Evolutionary conservation across 1,284 basidiomycete genomes (phyloP).

Genomic region (Hemileia vastatrix): DNA sequence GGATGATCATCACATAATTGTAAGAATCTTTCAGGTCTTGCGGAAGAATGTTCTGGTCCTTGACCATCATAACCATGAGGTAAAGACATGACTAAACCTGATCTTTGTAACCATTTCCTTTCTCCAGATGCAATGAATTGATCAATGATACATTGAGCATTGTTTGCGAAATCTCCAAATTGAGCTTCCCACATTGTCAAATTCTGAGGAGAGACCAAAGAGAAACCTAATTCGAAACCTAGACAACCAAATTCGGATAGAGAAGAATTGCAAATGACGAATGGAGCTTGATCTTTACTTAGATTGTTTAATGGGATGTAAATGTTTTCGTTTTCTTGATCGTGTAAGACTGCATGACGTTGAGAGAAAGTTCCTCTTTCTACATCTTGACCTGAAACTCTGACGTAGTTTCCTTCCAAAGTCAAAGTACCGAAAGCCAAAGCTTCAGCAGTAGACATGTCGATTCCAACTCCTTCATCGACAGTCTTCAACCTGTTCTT

Average conservation of each 20-base stretch:
- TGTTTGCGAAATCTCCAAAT: slow-evolving; percentile 97
- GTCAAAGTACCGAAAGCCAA: slow-evolving; percentile 90
- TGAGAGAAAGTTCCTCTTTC: slow-evolving; percentile 99
- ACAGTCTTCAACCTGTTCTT: slow-evolving; percentile 75
- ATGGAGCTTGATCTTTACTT: slow-evolving; percentile 64
- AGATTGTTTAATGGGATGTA: slow-evolving; percentile 71
- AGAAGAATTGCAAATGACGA: slow-evolving; percentile 93
- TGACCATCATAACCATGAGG: slow-evolving; percentile 95
- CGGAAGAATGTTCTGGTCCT: slow-evolving; percentile 96
- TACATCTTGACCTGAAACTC: slow-evolving; percentile 95
- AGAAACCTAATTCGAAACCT: slow-evolving; percentile 98
- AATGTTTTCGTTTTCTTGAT: slow-evolving; percentile 83
- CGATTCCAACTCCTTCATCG: slow-evolving; percentile 81
- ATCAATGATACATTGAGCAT: slow-evolving; percentile 95
- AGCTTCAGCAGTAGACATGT: slow-evolving; percentile 99
- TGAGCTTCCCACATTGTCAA: slow-evolving; percentile 97
- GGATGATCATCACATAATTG: slow-evolving; percentile 93
- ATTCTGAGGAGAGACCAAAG: slow-evolving; percentile 85
- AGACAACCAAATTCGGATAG: slow-evolving; percentile 91
- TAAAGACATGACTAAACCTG: slow-evolving; percentile 80
- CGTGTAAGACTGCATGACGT: slow-evolving; percentile 91
- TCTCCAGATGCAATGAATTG: slow-evolving; percentile 98
- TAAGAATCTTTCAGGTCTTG: slow-evolving; percentile 89
- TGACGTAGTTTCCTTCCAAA: slow-evolving; percentile 85
- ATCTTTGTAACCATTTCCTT: slow-evolving; percentile 94